A percentile compares a stretch with the other conserved stretches of the same genome.
Conservation (phyloP, 2,329 filamentous ascomycete species). For the Diaporthe amygdali region DNA sequence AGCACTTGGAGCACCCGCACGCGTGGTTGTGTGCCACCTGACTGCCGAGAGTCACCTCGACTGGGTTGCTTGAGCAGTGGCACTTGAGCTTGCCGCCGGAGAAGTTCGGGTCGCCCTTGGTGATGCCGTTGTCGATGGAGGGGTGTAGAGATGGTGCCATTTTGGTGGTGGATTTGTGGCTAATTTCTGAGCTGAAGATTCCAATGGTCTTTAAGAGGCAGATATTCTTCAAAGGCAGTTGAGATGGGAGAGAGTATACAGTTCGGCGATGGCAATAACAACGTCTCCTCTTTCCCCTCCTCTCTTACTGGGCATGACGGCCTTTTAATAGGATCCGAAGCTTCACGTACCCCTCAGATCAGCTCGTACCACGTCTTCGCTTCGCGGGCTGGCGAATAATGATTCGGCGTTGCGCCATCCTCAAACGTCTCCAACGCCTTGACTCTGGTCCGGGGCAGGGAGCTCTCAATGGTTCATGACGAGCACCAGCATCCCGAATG, state of each 20-base stretch:
- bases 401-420: slow-evolving; percentile 10
- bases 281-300: neutral
- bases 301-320: neutral
- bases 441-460: neutral
- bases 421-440: slow-evolving; percentile 14
- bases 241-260: neutral
- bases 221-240: too few species aligned
- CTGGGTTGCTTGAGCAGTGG: slow-evolving; percentile 59
- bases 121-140: slow-evolving; percentile 65
- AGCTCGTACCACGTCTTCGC: neutral
- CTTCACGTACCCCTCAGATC: slow-evolving; percentile 5
- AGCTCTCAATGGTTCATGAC: neutral
- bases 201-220: neutral
- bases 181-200: neutral
- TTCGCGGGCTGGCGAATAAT: slow-evolving; percentile 8
- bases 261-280: neutral
- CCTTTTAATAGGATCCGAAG: slow-evolving; percentile 4
- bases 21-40: slow-evolving; percentile 73
- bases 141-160: slow-evolving; percentile 62
- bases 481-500: slow-evolving; percentile 20
- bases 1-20: slow-evolving; percentile 76
- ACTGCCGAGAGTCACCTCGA: slow-evolving; percentile 61
- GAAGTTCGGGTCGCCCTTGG: slow-evolving; percentile 59
- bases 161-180: neutral
- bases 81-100: slow-evolving; percentile 66